phyloP scores from a whole-genome alignment of 257 asterid species.

The Ocimum tenuiflorum region DNA sequence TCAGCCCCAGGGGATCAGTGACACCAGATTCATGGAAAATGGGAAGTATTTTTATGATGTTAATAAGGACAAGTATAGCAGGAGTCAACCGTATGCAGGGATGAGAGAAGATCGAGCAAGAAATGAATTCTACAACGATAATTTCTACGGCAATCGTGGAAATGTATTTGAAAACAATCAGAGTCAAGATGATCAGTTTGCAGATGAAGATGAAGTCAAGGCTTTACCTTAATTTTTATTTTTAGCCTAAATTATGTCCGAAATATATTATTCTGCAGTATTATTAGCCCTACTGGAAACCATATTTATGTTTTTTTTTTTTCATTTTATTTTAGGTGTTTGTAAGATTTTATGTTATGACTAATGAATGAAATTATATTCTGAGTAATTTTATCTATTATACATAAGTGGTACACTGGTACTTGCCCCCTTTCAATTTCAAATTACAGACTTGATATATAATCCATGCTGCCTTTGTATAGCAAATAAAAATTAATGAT shows the following conservation, averaged over 20 bases:
- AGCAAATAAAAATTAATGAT: too few relatives aligned
- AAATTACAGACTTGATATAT: too few relatives aligned
- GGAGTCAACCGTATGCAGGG: constrained; percentile 39
- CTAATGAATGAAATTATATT: too few relatives aligned
- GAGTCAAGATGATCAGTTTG: constrained; percentile 28
- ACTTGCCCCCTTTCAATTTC: too few relatives aligned
- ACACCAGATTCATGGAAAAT: constrained; percentile 52
- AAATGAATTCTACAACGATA: constrained; percentile 23
- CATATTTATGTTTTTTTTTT: too few relatives aligned
- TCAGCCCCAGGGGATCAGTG: constrained; percentile 60
- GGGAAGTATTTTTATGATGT: constrained; percentile 52
- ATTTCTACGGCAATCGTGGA: constrained; percentile 14
- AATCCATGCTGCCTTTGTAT: too few relatives aligned
- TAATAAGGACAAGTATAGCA: constrained; percentile 31
- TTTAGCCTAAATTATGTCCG: neutral
- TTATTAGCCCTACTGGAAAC: too few relatives aligned
- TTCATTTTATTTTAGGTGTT: too few relatives aligned
- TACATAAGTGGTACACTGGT: too few relatives aligned
- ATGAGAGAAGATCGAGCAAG: constrained; percentile 22
- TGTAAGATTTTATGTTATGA: too few relatives aligned
- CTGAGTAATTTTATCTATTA: too few relatives aligned
- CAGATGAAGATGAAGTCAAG: constrained; percentile 33
- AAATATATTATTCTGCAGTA: too few relatives aligned
- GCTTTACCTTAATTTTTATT: constrained; percentile 29
- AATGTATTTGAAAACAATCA: constrained; percentile 25